phyloP scores from a whole-genome alignment of 2,329 filamentous ascomycete species.

The Aciculosporium take region DNA sequence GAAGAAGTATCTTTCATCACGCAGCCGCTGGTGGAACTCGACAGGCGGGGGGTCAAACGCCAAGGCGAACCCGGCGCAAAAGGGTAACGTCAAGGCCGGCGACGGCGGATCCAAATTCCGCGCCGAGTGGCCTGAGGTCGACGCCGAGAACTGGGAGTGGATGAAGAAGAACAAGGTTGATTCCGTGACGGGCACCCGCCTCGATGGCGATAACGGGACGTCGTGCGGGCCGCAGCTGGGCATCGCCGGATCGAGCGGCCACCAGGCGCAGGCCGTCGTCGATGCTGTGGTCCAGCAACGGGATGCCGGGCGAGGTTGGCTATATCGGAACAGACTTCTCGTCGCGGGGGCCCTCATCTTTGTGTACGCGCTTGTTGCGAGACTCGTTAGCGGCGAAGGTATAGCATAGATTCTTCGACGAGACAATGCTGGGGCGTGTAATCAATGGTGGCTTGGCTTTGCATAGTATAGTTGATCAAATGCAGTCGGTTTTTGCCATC shows the following conservation, averaged over 20 bases:
- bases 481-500: no score
- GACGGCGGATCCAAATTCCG: conserved; percentile 87
- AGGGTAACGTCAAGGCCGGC: conserved; percentile 77
- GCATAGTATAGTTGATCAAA: no score
- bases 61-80: conserved; percentile 38
- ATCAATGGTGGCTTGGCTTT: not conserved
- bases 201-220: conserved; percentile 32
- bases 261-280: conserved; percentile 57
- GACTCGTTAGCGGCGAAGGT: conserved; percentile 46
- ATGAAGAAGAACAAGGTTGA: conserved; percentile 77
- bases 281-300: conserved; percentile 62
- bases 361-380: conserved; percentile 67
- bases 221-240: conserved; percentile 41
- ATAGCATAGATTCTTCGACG: conserved; percentile 8
- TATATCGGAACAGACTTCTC: conserved; percentile 64
- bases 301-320: conserved; percentile 70
- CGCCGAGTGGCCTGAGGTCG: conserved; percentile 77
- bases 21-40: conserved; percentile 90
- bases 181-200: conserved; percentile 52
- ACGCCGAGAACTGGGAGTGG: conserved; percentile 83
- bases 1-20: conserved; percentile 60
- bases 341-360: conserved; percentile 59
- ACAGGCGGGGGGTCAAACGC: conserved; percentile 70
- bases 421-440: not conserved
- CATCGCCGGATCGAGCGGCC: conserved; percentile 44